A percentile compares a stretch with the other conserved stretches of the same genome.
phyloP scores from a whole-genome alignment of 345 rosid genomes.

The Lagerstroemia speciosa region DNA sequence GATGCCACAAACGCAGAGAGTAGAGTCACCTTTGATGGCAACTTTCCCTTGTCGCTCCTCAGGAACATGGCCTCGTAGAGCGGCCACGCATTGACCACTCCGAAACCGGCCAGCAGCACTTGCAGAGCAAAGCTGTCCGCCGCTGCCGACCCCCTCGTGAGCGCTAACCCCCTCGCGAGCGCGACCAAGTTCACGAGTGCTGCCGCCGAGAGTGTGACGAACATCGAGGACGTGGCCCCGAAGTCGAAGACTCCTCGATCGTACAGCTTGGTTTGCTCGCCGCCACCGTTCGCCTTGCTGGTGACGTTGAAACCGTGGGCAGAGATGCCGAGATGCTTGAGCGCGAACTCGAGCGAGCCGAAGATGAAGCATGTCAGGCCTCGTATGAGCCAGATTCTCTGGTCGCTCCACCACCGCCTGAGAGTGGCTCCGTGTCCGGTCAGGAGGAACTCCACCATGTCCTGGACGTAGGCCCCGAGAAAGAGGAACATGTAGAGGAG shows the following conservation, averaged over 20 bases:
- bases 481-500: constrained; percentile 47
- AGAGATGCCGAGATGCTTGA: constrained; percentile 39
- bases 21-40: constrained; percentile 24
- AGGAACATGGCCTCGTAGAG: constrained; percentile 49
- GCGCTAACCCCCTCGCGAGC: constrained; percentile 20
- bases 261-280: constrained; percentile 46
- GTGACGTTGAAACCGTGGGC: constrained; percentile 43
- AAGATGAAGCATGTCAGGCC: constrained; percentile 35
- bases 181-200: constrained; percentile 47
- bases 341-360: constrained; percentile 33
- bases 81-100: constrained; percentile 42
- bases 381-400: constrained; percentile 45
- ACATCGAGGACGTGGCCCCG: constrained; percentile 43
- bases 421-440: constrained; percentile 27
- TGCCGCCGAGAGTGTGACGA: constrained; percentile 27
- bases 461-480: constrained; percentile 53
- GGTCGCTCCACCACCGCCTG: constrained; percentile 66
- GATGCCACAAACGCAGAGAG: constrained; percentile 20
- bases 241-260: constrained; percentile 52
- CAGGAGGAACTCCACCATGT: constrained; percentile 27
- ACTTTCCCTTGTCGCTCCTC: constrained; percentile 48
- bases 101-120: constrained; percentile 32
- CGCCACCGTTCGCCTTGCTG: constrained; percentile 40
- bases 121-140: constrained; percentile 26
- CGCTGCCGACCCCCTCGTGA: neutral